Evolutionary conservation across 768 basidiomycete genomes (phyloP).

Genomic region (Lactifluus rugatus): DNA sequence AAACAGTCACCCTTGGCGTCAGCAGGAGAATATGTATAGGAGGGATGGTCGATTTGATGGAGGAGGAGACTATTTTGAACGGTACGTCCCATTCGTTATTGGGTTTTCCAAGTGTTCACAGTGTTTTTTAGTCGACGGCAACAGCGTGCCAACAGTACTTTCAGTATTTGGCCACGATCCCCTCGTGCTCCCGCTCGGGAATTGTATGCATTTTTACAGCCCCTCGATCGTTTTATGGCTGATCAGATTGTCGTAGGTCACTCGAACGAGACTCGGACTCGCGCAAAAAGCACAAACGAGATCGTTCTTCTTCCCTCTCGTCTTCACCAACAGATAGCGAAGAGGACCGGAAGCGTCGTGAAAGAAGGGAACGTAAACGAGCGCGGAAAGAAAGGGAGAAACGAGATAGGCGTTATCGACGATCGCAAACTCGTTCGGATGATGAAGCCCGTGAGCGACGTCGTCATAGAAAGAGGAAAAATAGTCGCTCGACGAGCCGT

Average conservation of each 20-base stretch:
- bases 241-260: conserved; percentile 33
- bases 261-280: conserved; percentile 43
- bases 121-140: conserved; percentile 48
- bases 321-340: conserved; percentile 38
- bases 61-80: conserved; percentile 55
- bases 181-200: conserved; percentile 57
- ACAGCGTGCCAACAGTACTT: conserved; percentile 48
- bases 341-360: conserved; percentile 46
- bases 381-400: conserved; percentile 39
- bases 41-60: conserved; percentile 28
- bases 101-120: conserved; percentile 2
- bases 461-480: conserved; percentile 23
- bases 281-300: conserved; percentile 44
- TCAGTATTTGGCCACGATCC: conserved; percentile 75
- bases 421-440: conserved; percentile 17
- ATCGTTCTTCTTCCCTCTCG: conserved; percentile 36
- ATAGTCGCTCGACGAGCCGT: conserved; percentile 27
- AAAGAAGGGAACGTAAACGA: conserved; percentile 54
- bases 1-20: conserved; percentile 35
- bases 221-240: not conserved
- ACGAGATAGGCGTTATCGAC: conserved; percentile 29
- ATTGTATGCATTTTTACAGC: conserved; percentile 34
- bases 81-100: conserved; percentile 34
- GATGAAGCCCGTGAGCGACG: conserved; percentile 25
- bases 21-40: conserved; percentile 41